Base-by-base conservation (phyloP, 768 basidiomycete genomes). In the Serendipita vermifera region DNA sequence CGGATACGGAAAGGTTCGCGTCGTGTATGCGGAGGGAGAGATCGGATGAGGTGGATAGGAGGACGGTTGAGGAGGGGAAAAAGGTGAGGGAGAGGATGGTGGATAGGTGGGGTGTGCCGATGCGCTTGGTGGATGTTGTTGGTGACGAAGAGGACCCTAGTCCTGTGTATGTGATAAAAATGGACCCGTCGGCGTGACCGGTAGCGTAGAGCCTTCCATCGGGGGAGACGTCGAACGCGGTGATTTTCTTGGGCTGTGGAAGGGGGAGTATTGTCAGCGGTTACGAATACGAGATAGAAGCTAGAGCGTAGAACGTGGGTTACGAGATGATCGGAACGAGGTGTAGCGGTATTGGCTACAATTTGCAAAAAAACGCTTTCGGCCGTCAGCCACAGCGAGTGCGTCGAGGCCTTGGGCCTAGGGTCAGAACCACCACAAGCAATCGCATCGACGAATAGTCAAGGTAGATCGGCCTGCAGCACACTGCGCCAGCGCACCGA, bases 51-150 rank as follows among this genome's bases (percentile, higher is more conserved):
- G 80, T 73, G 3, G 84, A 78, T 7, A 92, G 74, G 1, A 88
- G 70, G 14, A 88, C 86, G 36, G 80, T 72, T 9, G 77, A 81
- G 0, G 82, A 85, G 1, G 83, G 83, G 67, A 85, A 83, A 72
- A 82, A 83, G 38, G 71, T 73, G 26, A 83, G 66, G 20, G 74
- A 73, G 2, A 76, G 76, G n/a, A 79, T 71, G 1, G 75, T 74
- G 2, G 77, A 80, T 17, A 77, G 67, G 61, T 82, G 79, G 0
- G 73, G 67, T 56, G 68, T 68, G 24, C 72, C 69, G 20, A 65
- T 69, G 41, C 63, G 48, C 17, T 31, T 31, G 29, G 29, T 32
- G 20, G 48, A 24, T 7, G 33, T 59, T 5, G 60, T 65, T 64
- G 67, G 31, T 6, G 55, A 24, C 3, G 43, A 33, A 27, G 24